Evolutionary conservation across 371 early-diverging fungal genomes (phyloP).

Genomic region (Capillidium rhysosporum): DNA sequence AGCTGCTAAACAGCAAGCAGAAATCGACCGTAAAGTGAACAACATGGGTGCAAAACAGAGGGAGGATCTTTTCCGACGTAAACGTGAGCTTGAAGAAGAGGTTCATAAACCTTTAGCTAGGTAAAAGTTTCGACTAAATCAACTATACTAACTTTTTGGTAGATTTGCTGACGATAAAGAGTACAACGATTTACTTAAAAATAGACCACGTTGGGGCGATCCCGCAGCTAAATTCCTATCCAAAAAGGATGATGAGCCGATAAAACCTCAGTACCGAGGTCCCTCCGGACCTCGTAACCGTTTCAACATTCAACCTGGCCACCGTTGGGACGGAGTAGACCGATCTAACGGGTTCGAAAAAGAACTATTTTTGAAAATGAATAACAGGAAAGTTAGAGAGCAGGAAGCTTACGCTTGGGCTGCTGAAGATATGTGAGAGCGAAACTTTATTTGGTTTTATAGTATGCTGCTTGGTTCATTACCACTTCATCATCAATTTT

Average conservation of each 20-base stretch:
- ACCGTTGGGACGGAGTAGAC: constrained; percentile 79
- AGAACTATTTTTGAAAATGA: constrained; percentile 24
- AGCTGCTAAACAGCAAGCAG: constrained; percentile 38
- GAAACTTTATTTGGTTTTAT: neutral
- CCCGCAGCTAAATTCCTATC: constrained; percentile 36
- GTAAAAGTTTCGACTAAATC: constrained; percentile 13
- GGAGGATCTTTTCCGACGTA: constrained; percentile 24
- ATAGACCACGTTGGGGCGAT: constrained; percentile 39
- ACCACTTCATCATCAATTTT: too few species aligned
- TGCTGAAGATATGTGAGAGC: constrained; percentile 38
- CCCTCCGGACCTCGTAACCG: constrained; percentile 52
- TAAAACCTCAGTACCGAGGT: constrained; percentile 29
- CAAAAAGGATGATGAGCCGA: constrained; percentile 14
- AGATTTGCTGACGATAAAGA: constrained; percentile 42
- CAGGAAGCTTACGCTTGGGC: constrained; percentile 40
- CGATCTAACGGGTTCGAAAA: constrained; percentile 74
- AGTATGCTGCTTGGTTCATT: too few species aligned
- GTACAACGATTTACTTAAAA: constrained; percentile 33
- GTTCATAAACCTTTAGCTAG: constrained; percentile 35
- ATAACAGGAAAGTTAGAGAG: constrained; percentile 21
- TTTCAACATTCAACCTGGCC: constrained; percentile 64
- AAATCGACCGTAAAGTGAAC: constrained; percentile 35
- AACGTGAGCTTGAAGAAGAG: constrained; percentile 27
- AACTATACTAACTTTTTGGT: neutral
- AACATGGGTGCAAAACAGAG: constrained; percentile 55